phyloP scores from a whole-genome alignment of 2,329 filamentous ascomycete species.

The Neospermospora avenae region DNA sequence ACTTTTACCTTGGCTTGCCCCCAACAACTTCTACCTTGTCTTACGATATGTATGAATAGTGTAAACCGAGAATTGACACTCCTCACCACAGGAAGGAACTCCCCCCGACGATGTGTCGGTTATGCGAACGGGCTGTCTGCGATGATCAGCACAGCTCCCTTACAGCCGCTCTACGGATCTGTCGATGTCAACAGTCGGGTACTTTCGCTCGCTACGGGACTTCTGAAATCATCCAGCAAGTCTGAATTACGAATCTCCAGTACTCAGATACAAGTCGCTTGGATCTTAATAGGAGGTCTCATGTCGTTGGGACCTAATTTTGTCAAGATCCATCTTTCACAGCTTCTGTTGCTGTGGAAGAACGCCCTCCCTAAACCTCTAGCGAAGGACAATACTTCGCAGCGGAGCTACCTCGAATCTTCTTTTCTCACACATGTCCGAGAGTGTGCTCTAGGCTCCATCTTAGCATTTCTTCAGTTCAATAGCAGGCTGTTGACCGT shows the following conservation, averaged over 20 bases:
- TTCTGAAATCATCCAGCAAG: constrained; percentile 88
- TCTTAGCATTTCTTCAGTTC: constrained; percentile 88
- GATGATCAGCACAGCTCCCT: constrained; percentile 82
- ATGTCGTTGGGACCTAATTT: constrained; percentile 98
- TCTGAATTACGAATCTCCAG: constrained; percentile 88
- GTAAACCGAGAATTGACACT: constrained; percentile 81
- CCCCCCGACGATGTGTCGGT: constrained; percentile 79
- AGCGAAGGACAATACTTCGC: constrained; percentile 84
- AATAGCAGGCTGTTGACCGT: constrained; percentile 89
- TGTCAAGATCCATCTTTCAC: constrained; percentile 95
- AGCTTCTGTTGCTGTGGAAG: constrained; percentile 92
- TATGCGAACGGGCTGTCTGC: constrained; percentile 91
- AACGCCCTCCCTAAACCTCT: constrained; percentile 93
- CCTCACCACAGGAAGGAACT: constrained; percentile 70
- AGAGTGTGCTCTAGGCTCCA: constrained; percentile 88
- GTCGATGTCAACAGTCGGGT: constrained; percentile 93
- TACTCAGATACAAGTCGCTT: constrained; percentile 95
- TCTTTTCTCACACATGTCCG: constrained; percentile 92
- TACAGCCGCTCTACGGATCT: constrained; percentile 88
- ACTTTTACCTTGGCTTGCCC: constrained; percentile 87
- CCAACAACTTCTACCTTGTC: constrained; percentile 83
- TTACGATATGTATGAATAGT: constrained; percentile 96
- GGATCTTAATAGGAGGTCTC: constrained; percentile 92
- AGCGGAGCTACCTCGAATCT: constrained; percentile 80
- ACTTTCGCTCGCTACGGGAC: constrained; percentile 82